Evolutionary conservation across 2,329 filamentous ascomycete genomes (phyloP).

Genomic region (Botrytis sinoallii): DNA sequence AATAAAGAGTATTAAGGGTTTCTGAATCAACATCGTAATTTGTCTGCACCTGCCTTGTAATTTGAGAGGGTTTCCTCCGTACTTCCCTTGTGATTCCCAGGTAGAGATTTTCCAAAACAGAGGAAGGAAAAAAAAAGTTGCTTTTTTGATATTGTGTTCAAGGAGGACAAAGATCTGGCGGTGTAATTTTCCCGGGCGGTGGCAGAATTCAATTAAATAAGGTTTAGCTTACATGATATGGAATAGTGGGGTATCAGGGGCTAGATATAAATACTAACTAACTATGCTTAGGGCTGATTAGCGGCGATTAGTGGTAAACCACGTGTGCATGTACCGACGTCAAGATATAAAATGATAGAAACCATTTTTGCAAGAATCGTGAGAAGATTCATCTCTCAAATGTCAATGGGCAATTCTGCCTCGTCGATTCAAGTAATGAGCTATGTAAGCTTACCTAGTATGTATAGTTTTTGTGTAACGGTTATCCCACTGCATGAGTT

Average conservation of each 20-base stretch:
- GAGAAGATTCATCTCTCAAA: neutral
- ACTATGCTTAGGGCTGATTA: slow-evolving; percentile 14
- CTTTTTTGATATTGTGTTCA: slow-evolving; percentile 3
- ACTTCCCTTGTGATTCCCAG: neutral
- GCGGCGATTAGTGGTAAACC: slow-evolving; percentile 9
- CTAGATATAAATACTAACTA: neutral
- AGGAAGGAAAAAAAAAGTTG: neutral
- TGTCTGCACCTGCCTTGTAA: neutral
- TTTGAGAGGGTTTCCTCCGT: neutral
- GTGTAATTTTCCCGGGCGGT: slow-evolving; percentile 12
- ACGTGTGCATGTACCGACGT: neutral
- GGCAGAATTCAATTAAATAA: neutral
- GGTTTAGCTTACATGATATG: neutral
- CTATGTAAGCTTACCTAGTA: neutral
- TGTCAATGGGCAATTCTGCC: neutral
- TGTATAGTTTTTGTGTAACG: neutral
- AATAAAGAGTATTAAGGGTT: slow-evolving; percentile 69
- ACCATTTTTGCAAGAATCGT: neutral
- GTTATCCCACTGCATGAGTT: neutral
- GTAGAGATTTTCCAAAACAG: neutral
- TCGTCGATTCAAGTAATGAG: neutral
- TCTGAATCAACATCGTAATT: slow-evolving; percentile 32
- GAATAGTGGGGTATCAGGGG: neutral
- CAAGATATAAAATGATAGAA: slow-evolving; percentile 18
- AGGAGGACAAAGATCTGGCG: slow-evolving; percentile 11